phyloP scores from a whole-genome alignment of 1,284 basidiomycete genomes.

The Moesziomyces sp. region DNA sequence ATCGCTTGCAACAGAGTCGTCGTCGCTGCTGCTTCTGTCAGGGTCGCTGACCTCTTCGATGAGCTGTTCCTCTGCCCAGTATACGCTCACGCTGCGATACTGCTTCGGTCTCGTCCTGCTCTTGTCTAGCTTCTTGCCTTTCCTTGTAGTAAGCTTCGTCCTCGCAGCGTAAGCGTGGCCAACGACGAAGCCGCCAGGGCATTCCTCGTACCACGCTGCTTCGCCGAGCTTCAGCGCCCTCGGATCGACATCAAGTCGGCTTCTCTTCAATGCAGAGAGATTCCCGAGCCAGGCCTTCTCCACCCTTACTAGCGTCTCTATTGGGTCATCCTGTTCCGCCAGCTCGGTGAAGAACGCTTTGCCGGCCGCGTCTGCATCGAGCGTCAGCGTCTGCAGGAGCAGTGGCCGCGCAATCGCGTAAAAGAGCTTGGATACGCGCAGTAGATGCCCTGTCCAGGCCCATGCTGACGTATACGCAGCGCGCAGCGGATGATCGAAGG shows the following conservation, averaged over 20 bases:
- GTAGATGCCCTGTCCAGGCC: slow-evolving; percentile 13
- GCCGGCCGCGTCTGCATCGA: slow-evolving; percentile 7
- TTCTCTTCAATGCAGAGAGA: slow-evolving; percentile 6
- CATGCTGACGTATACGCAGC: slow-evolving; percentile 11
- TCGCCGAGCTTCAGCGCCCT: slow-evolving; percentile 15
- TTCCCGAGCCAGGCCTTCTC: slow-evolving; percentile 39
- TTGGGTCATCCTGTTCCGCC: too few species aligned
- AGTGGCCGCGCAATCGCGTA: slow-evolving; percentile 21
- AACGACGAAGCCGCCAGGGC: slow-evolving; percentile 38
- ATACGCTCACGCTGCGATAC: slow-evolving; percentile 37
- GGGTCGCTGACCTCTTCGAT: slow-evolving; percentile 44
- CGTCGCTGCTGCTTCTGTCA: slow-evolving; percentile 10
- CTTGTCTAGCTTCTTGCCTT: background rate
- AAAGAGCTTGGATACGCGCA: slow-evolving; percentile 33
- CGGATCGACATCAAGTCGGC: slow-evolving; percentile 10
- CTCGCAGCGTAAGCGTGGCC: slow-evolving; percentile 40
- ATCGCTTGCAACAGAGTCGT: background rate
- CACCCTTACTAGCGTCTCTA: background rate
- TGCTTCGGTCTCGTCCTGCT: slow-evolving; percentile 4
- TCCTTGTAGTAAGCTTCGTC: background rate
- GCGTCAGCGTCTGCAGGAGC: slow-evolving; percentile 30
- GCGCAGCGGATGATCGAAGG: slow-evolving; percentile 20
- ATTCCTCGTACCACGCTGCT: slow-evolving; percentile 42
- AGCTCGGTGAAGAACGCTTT: slow-evolving; percentile 5
- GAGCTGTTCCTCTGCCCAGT: slow-evolving; percentile 48